Evolutionary conservation across 495 filamentous ascomycete genomes (phyloP), one percentile per base, ranked within the genome.

Genomic region (Neurospora africana): DNA sequence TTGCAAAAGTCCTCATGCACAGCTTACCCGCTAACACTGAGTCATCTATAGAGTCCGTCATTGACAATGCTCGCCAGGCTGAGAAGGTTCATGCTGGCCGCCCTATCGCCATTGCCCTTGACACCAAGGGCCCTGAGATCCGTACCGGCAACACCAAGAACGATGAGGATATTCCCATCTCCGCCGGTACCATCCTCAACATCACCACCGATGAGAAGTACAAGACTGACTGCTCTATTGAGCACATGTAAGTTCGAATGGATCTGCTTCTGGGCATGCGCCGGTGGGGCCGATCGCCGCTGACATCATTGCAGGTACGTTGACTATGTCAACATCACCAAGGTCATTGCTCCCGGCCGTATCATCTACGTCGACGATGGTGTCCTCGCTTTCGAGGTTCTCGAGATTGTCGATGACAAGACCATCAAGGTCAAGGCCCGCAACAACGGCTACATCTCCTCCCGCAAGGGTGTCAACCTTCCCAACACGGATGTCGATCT

Each of bases 311-410:
- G 19, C 65, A 97, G 94, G 93, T 97, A 93, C 76, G 92, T 99
- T 78, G 95, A 99, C 86, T 99, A 99, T 85, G 95, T 94, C 90
- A 99, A 99, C 87, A 97, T 99, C 87, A 97, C 95, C 84, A 97
- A 94, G 84, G 94, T 99, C 78, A 98, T 99, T 81, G 81, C 90
- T 75, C 83, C 87, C n/a, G 96, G 96, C 77, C 94, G 95, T 77
- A 91, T 91, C 81, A 97, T 99, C 87, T 99, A 96, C 84, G 96
- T 99, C 74, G 95, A 99, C 78, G 95, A 99, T 77, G 95, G 95
- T 79, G 93, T 98, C 70, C 90, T 98, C 71, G 95, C 94, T 5
- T 98, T 99, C 78, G 91, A 97, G 78, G 95, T 98, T 43, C 75
- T 98, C 71, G 88, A 94, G 78, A 87, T 99, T 76, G 87, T 92